phyloP scores from a whole-genome alignment of 257 asterid species.

The Striga asiatica region DNA sequence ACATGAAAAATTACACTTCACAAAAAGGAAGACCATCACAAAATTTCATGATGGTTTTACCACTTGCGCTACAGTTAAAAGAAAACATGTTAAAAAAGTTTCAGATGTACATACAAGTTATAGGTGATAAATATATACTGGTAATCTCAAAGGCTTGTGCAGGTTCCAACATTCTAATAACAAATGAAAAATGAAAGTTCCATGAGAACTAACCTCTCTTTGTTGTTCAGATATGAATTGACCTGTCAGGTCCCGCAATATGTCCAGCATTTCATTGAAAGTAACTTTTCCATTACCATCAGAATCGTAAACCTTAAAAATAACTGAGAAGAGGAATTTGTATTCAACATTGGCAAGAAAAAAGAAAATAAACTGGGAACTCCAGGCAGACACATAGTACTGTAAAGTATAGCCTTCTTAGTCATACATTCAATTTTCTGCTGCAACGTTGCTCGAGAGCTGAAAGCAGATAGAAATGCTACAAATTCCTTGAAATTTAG shows the following conservation, averaged over 20 bases:
- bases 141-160: neutral
- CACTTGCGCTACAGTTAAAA: neutral
- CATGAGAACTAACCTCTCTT: constrained; percentile 48
- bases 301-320: constrained; percentile 71
- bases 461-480: constrained; percentile 86
- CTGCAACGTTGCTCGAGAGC: constrained; percentile 70
- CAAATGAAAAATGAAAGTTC: too few species aligned
- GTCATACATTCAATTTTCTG: constrained; percentile 84
- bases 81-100: neutral
- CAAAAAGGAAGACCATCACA: neutral
- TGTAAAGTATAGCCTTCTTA: neutral
- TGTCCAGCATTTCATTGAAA: constrained; percentile 58
- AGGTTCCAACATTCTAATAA: neutral
- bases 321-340: constrained; percentile 35
- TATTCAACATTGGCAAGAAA: neutral
- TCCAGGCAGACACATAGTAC: too few species aligned
- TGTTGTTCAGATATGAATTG: constrained; percentile 65
- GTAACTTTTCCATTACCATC: constrained; percentile 71
- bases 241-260: constrained; percentile 75
- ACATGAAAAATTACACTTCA: neutral
- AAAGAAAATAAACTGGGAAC: neutral
- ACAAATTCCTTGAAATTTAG: constrained; percentile 92
- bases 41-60: neutral
- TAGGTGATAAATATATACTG: neutral
- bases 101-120: neutral